Evolutionary conservation across 371 early-diverging fungal genomes (phyloP).

Genomic region (Dichotomocladium elegans): DNA sequence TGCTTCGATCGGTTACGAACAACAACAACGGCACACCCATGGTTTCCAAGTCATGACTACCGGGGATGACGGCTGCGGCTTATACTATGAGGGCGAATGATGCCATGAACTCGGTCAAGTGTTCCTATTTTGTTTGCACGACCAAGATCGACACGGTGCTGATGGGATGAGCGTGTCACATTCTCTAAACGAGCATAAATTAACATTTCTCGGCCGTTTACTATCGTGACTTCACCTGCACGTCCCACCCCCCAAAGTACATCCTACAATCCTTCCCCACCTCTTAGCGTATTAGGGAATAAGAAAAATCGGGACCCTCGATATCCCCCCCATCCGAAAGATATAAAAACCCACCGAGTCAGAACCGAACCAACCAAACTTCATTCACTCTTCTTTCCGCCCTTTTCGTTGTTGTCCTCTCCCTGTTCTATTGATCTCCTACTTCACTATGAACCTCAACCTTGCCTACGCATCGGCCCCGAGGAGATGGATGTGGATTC

Average conservation of each 20-base stretch:
- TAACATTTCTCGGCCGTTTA: slow-evolving; percentile 26
- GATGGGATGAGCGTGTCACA: slow-evolving; percentile 12
- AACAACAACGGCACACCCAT: background rate
- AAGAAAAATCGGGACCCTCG: slow-evolving; percentile 5
- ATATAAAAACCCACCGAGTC: slow-evolving; percentile 2
- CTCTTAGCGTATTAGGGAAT: background rate
- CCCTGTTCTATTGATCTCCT: slow-evolving; percentile 5
- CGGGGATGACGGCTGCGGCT: too few relatives aligned
- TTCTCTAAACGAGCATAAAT: slow-evolving; percentile 37
- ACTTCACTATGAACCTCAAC: background rate
- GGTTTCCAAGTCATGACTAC: too few relatives aligned
- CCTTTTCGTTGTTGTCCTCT: slow-evolving; percentile 1
- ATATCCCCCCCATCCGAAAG: slow-evolving; percentile 5
- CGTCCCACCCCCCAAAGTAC: slow-evolving; percentile 8
- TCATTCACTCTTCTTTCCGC: slow-evolving; percentile 5
- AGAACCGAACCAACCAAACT: too few relatives aligned
- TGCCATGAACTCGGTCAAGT: background rate
- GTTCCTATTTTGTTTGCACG: background rate
- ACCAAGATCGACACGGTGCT: slow-evolving; percentile 16
- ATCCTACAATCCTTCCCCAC: too few relatives aligned
- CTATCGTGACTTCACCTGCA: slow-evolving; percentile 13
- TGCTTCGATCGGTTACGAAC: too few relatives aligned
- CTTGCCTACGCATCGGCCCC: background rate
- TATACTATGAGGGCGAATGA: background rate
- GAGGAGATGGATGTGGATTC: background rate